Percentiles rank a stretch among this genome's conserved stretches.
Conservation (phyloP, 2,329 filamentous ascomycete species). For the Calonectria pauciramosa region DNA sequence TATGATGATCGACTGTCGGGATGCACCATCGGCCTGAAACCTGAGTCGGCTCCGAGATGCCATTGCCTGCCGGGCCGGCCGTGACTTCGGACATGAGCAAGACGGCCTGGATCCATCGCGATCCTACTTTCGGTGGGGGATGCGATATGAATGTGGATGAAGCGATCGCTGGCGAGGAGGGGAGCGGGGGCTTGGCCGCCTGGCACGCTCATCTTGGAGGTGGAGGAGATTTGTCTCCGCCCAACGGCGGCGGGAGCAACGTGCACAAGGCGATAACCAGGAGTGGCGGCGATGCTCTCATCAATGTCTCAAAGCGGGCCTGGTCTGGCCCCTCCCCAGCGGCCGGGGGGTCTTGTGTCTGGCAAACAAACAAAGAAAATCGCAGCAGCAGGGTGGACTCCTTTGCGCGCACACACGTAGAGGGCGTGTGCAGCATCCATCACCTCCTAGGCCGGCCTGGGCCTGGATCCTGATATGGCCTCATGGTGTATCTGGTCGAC, state of each 20-base stretch:
- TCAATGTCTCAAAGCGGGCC: slow-evolving; percentile 19
- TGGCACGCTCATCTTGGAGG: slow-evolving; percentile 1
- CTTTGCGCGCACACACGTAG: slow-evolving; percentile 6
- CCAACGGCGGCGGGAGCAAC: slow-evolving; percentile 27
- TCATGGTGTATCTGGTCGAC: slow-evolving; percentile 22
- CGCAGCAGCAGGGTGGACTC: slow-evolving; percentile 17
- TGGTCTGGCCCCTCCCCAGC: slow-evolving; percentile 1
- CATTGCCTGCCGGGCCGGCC: slow-evolving; percentile 23
- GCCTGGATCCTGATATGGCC: slow-evolving; percentile 29
- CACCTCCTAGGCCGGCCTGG: slow-evolving; percentile 2
- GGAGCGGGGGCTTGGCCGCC: slow-evolving; percentile 10
- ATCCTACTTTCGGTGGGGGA: slow-evolving; percentile 9
- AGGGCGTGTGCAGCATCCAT: slow-evolving; percentile 20
- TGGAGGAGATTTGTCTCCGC: slow-evolving; percentile 15
- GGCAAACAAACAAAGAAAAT: slow-evolving; percentile 17
- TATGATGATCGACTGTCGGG: slow-evolving; percentile 20
- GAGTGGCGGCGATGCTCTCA: slow-evolving; percentile 29
- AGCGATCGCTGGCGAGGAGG: slow-evolving; percentile 15
- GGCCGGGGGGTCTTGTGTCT: background rate
- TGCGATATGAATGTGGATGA: slow-evolving; percentile 21
- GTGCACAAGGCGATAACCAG: slow-evolving; percentile 33
- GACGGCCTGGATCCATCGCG: slow-evolving; percentile 7
- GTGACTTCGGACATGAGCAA: slow-evolving; percentile 15
- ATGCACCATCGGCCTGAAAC: slow-evolving; percentile 24
- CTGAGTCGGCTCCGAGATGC: slow-evolving; percentile 25